Conservation (phyloP, 768 basidiomycete species). For the Lentinula guzmanii region DNA sequence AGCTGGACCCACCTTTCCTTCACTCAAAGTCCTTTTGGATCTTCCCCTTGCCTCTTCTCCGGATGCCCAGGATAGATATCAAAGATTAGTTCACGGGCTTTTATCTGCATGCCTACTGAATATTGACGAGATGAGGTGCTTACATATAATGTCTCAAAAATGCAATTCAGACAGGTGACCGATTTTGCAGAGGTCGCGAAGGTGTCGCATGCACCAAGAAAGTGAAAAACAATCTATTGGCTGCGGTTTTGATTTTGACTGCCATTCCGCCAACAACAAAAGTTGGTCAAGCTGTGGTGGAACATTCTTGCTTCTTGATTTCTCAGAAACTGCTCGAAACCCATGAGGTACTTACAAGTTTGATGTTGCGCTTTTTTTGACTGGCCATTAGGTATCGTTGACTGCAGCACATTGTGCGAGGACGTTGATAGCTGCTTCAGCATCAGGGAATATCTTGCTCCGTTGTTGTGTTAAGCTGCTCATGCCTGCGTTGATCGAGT, state of each 20-base stretch:
- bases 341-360: conserved; percentile 46
- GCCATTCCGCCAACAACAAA: conserved; percentile 61
- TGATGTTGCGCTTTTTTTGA: background rate
- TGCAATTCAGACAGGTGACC: no score
- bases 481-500: conserved; percentile 78
- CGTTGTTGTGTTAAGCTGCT: conserved; percentile 67
- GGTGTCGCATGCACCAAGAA: no score
- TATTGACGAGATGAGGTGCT: no score
- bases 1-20: conserved; percentile 73
- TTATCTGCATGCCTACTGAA: no score
- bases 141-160: no score
- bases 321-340: conserved; percentile 70
- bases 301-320: conserved; percentile 81
- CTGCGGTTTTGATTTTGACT: conserved; percentile 17
- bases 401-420: conserved; percentile 89
- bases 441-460: conserved; percentile 58
- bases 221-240: no score
- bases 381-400: conserved; percentile 52
- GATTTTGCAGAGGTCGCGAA: no score
- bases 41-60: conserved; percentile 25
- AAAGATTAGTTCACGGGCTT: no score
- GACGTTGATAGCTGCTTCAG: conserved; percentile 71
- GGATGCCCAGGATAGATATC: no score
- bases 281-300: conserved; percentile 69
- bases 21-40: conserved; percentile 71